phyloP scores from a whole-genome alignment of 1,284 basidiomycete genomes.

The Thecaphora thlaspeos region DNA sequence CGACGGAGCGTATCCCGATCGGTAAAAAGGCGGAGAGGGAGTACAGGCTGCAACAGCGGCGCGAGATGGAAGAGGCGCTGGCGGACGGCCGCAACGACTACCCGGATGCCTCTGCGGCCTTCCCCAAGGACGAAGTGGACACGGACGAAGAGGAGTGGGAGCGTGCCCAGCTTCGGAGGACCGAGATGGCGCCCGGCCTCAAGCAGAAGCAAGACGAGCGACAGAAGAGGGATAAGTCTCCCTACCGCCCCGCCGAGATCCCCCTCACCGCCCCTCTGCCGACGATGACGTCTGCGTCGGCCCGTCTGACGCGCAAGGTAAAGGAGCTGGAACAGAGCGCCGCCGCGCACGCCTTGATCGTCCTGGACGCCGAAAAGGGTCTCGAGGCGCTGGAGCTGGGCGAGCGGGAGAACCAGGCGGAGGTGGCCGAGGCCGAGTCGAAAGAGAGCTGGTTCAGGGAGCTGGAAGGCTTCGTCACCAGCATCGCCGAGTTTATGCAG shows the following conservation, averaged over 20 bases:
- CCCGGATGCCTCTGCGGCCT: constrained; percentile 4
- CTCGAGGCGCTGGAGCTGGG: constrained; percentile 29
- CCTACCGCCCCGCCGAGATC: constrained; percentile 31
- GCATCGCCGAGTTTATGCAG: constrained; percentile 45
- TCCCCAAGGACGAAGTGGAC: constrained; percentile 71
- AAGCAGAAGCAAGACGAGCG: neutral
- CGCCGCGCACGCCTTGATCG: constrained; percentile 14
- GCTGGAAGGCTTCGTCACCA: constrained; percentile 41
- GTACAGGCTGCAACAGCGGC: constrained; percentile 20
- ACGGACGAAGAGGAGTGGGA: constrained; percentile 67
- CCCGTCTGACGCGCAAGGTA: constrained; percentile 27
- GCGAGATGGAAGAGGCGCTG: constrained; percentile 29
- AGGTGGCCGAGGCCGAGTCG: constrained; percentile 32
- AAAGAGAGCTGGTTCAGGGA: constrained; percentile 50
- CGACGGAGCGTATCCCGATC: constrained; percentile 47
- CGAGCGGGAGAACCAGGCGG: constrained; percentile 34
- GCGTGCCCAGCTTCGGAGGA: constrained; percentile 36
- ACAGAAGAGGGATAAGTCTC: constrained; percentile 31
- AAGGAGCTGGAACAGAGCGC: constrained; percentile 24
- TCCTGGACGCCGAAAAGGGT: constrained; percentile 13
- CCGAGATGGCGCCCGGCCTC: constrained; percentile 8
- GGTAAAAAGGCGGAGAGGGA: constrained; percentile 32
- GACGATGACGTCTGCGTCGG: constrained; percentile 32
- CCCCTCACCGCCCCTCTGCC: constrained; percentile 41
- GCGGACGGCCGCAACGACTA: constrained; percentile 24